Conservation (phyloP, 768 basidiomycete genomes). For the Trametes punicea region DNA sequence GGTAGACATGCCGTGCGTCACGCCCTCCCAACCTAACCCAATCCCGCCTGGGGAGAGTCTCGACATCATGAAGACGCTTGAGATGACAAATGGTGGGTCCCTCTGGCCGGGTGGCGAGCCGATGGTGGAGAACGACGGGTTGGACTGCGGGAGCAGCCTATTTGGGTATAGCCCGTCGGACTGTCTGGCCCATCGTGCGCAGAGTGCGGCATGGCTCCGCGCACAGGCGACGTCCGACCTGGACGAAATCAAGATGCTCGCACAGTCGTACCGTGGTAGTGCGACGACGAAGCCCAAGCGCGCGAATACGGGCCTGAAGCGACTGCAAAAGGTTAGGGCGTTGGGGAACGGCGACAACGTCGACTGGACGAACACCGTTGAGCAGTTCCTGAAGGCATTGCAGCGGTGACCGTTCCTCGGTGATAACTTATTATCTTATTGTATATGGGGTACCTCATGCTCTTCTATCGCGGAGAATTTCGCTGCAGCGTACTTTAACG, state of each 20-base stretch:
- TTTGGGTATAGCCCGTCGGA: constrained; percentile 55
- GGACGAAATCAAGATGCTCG: constrained; percentile 66
- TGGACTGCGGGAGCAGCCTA: constrained; percentile 32
- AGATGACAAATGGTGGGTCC: constrained; percentile 67
- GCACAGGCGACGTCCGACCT: constrained; percentile 77
- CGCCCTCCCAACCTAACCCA: constrained; percentile 81
- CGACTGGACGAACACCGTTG: constrained; percentile 25
- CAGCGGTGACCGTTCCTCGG: background rate
- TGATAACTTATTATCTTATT: constrained; percentile 18
- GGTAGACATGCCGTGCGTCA: constrained; percentile 93
- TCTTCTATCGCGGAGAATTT: background rate
- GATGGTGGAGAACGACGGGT: constrained; percentile 41
- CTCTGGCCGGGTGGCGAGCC: constrained; percentile 55
- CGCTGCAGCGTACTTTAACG: too few species aligned
- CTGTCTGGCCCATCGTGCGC: constrained; percentile 63
- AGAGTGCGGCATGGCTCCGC: constrained; percentile 60
- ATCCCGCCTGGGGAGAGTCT: constrained; percentile 89
- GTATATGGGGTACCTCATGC: background rate
- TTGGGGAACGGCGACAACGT: constrained; percentile 21
- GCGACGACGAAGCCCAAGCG: constrained; percentile 28
- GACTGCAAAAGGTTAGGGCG: constrained; percentile 16
- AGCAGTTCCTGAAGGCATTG: constrained; percentile 19
- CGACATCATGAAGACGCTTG: constrained; percentile 62
- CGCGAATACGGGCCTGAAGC: constrained; percentile 7
- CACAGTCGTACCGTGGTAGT: constrained; percentile 41